Base-by-base conservation (phyloP, 176 grass and related monocot species). In the Aegilops speltoides region DNA sequence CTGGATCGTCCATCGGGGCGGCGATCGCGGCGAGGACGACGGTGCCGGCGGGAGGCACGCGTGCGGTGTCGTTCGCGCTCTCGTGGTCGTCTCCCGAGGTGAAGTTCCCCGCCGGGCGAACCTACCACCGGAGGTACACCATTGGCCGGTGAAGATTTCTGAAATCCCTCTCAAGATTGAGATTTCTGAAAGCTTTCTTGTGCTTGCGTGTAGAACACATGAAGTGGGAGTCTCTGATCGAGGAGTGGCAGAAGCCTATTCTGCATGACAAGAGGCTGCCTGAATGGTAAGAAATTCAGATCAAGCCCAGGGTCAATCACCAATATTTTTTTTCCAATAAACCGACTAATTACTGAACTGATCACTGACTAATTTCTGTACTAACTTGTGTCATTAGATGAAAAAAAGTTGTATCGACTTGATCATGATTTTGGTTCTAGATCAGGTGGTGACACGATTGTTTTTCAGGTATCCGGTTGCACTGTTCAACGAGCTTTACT, bases 401-500 rank as follows among this genome's bases (percentile, higher is more conserved):
- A 52, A 17, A 7, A 52, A 48, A 43, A 43, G 10, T 13, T 52
- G 48, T 52, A 22, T 16, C 33, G 0, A 22, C 10, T 38, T 70
- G 19, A 38, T 38, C 16, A 32, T 67, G 11, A 4, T 31, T 38
- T 26, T 5, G 52, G 20, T 5, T n/a, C 24, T 12, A 13, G n/a
- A 71, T 45, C 25, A 33, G 2, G 6, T 64, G 43, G 52, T 36
- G 12, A 3, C 7, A 7, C 4, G n/a, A 46, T 69, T 52, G 16
- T 33, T 71, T 26, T 72, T 78, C 84, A 94, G 92, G 92, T 94
- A 94, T 52, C 78, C 85, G 31, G 28, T 89, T 20, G 76, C 92
- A 50, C 83, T 94, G 63, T 94, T 94, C 62, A 94, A 94, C 67
- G 89, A 94, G 75, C 89, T 94, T 14, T 94, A 94, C 79, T 94